phyloP scores from a whole-genome alignment of 805 yeast genomes.

The Brettanomyces naardenensis region DNA sequence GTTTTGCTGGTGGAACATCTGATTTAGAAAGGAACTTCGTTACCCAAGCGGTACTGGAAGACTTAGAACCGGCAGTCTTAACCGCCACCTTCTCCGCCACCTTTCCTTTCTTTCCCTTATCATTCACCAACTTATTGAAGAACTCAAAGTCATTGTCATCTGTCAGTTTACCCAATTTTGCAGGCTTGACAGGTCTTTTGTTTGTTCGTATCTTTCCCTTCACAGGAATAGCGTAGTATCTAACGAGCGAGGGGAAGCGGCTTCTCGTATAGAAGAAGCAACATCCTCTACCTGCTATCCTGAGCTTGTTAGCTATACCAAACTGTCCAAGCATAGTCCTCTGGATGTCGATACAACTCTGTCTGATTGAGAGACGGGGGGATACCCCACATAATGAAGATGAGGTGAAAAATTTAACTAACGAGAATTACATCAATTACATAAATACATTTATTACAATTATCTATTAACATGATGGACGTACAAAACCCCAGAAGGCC shows the following conservation, averaged over 20 bases:
- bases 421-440: not conserved
- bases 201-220: not conserved
- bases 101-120: not conserved
- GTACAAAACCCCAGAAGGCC: no score
- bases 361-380: no score
- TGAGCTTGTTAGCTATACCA: no score
- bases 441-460: not conserved
- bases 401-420: no score
- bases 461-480: no score
- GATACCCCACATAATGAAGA: no score
- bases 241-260: not conserved
- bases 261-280: no score
- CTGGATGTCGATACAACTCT: no score
- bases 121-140: conserved; percentile 3
- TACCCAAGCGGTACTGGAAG: conserved; percentile 3
- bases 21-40: not conserved
- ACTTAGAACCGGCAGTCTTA: not conserved
- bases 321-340: no score
- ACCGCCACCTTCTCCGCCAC: conserved; percentile 1
- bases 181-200: not conserved
- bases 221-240: not conserved
- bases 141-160: conserved; percentile 17
- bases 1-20: conserved; percentile 5
- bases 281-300: no score
- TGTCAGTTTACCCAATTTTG: conserved; percentile 13